Evolutionary conservation across 2,329 filamentous ascomycete species (phyloP).

Genomic region (Penicillium janthinellum): DNA sequence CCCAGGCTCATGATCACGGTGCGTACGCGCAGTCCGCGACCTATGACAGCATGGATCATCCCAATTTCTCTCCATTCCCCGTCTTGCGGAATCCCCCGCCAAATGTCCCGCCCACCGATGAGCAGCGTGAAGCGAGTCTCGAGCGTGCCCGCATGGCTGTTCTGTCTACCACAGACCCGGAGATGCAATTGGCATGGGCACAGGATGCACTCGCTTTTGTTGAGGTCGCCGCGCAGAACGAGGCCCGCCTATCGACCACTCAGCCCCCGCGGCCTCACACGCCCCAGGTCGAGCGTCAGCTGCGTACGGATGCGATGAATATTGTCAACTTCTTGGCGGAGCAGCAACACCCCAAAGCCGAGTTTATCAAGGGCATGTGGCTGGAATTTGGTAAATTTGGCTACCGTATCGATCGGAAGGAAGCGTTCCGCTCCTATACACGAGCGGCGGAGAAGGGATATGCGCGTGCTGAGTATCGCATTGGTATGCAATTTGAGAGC

Average conservation of each 20-base stretch:
- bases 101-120: constrained; percentile 89
- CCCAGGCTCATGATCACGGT: constrained; percentile 39
- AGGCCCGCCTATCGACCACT: constrained; percentile 64
- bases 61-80: constrained; percentile 90
- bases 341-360: constrained; percentile 88
- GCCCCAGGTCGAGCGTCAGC: constrained; percentile 83
- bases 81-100: constrained; percentile 75
- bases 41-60: constrained; percentile 56
- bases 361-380: constrained; percentile 96
- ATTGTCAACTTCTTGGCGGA: constrained; percentile 88
- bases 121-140: constrained; percentile 87
- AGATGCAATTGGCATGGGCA: constrained; percentile 96
- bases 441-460: constrained; percentile 85
- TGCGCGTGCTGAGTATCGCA: constrained; percentile 87
- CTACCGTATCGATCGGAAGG: constrained; percentile 85
- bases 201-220: constrained; percentile 89
- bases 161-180: constrained; percentile 88
- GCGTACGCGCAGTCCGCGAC: constrained; percentile 56
- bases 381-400: constrained; percentile 97
- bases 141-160: constrained; percentile 83
- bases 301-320: constrained; percentile 85
- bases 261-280: constrained; percentile 70
- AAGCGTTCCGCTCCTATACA: constrained; percentile 85
- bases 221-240: constrained; percentile 77
- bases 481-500: constrained; percentile 97